Evolutionary conservation across 2,329 filamentous ascomycete genomes (phyloP).

Genomic region (Talaromyces atroroseus): DNA sequence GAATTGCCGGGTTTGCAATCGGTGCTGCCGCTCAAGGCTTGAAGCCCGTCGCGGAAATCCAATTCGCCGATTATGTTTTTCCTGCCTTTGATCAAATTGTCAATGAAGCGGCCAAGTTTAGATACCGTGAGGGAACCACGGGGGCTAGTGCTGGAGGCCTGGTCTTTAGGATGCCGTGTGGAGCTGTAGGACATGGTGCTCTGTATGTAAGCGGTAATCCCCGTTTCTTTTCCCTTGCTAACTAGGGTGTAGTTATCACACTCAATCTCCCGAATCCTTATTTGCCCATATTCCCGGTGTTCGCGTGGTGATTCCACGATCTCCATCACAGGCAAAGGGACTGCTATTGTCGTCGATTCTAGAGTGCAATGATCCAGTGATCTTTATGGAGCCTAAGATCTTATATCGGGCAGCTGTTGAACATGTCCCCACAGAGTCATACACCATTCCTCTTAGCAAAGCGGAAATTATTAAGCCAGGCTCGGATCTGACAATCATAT

Average conservation of each 20-base stretch:
- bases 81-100: constrained; percentile 92
- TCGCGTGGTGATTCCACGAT: constrained; percentile 78
- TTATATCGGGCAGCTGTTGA: constrained; percentile 88
- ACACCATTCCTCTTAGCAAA: constrained; percentile 77
- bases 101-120: constrained; percentile 84
- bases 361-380: constrained; percentile 72
- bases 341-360: constrained; percentile 71
- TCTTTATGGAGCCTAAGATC: constrained; percentile 94
- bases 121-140: constrained; percentile 64
- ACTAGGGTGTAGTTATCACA: constrained; percentile 57
- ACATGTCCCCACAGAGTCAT: constrained; percentile 75
- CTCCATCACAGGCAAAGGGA: constrained; percentile 82
- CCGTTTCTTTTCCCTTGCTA: background rate
- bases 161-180: constrained; percentile 85
- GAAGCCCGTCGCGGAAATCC: constrained; percentile 88
- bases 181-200: constrained; percentile 82
- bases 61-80: constrained; percentile 92
- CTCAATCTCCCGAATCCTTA: constrained; percentile 80
- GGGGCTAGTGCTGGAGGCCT: constrained; percentile 69
- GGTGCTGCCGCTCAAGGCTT: constrained; percentile 86
- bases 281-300: constrained; percentile 86
- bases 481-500: constrained; percentile 74
- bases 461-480: constrained; percentile 79
- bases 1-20: constrained; percentile 88
- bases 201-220: constrained; percentile 43